Evolutionary conservation across 257 asterid species (phyloP).

Genomic region (Nicotiana otophora): DNA sequence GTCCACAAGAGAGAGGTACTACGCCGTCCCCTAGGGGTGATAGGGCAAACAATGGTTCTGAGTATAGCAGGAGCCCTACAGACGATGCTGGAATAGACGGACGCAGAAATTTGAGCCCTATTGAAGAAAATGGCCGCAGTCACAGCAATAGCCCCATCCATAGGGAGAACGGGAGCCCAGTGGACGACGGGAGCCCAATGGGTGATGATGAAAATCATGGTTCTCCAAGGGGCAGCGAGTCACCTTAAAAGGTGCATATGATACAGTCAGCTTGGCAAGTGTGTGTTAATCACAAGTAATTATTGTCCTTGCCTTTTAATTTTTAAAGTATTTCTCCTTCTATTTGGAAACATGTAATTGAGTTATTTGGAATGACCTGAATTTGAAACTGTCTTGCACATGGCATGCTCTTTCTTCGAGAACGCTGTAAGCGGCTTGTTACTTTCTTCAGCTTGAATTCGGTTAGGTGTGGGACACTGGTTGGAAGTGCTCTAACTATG

Average conservation of each 20-base stretch:
- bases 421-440: neutral
- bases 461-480: neutral
- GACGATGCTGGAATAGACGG: constrained; percentile 20
- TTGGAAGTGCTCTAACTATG: neutral
- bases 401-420: neutral
- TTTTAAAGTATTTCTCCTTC: neutral
- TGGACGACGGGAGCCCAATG: constrained; percentile 8
- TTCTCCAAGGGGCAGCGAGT: constrained; percentile 49
- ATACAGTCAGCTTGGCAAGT: neutral
- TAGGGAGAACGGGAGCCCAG: constrained; percentile 29
- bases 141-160: constrained; percentile 32
- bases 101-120: constrained; percentile 27
- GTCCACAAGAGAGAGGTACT: constrained; percentile 37
- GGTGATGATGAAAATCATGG: constrained; percentile 30
- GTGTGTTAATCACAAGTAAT: neutral
- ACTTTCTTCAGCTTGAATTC: neutral
- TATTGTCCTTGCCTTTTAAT: neutral
- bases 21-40: constrained; percentile 36
- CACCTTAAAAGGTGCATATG: constrained; percentile 6
- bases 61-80: constrained; percentile 34
- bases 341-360: constrained; percentile 4
- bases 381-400: neutral
- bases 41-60: constrained; percentile 34
- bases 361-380: neutral
- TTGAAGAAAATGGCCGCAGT: constrained; percentile 36